Evolutionary conservation across 2,329 filamentous ascomycete species (phyloP).

Genomic region (Colletotrichum tofieldiae): DNA sequence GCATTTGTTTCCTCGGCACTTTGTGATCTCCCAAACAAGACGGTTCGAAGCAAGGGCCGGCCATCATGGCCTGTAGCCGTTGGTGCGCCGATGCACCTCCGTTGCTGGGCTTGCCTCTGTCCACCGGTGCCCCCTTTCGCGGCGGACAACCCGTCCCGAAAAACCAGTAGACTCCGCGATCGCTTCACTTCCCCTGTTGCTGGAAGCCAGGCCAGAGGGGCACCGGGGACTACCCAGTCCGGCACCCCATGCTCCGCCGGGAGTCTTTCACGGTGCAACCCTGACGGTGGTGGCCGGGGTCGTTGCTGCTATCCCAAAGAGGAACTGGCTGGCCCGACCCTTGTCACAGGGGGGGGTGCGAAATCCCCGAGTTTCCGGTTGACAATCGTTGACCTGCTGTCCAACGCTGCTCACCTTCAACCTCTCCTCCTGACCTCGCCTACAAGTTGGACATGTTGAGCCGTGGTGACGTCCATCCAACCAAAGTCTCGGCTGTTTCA

Average conservation of each 20-base stretch:
- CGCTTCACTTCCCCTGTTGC: slow-evolving; percentile 4
- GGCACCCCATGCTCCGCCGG: slow-evolving; percentile 14
- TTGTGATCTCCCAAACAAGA: slow-evolving; percentile 20
- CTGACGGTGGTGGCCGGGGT: slow-evolving; percentile 35
- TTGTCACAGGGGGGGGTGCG: slow-evolving; percentile 15
- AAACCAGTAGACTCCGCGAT: slow-evolving; percentile 11
- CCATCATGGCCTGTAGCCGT: neutral
- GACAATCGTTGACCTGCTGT: neutral
- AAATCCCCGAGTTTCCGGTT: slow-evolving; percentile 22
- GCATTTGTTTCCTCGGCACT: slow-evolving; percentile 36
- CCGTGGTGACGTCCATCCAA: neutral
- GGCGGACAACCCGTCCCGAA: slow-evolving; percentile 3
- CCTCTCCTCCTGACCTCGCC: neutral
- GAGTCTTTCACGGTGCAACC: slow-evolving; percentile 38
- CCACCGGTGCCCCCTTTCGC: slow-evolving; percentile 19
- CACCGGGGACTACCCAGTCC: slow-evolving; percentile 17
- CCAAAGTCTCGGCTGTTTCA: slow-evolving; percentile 1
- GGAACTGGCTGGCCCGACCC: slow-evolving; percentile 9
- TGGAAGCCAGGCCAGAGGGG: slow-evolving; percentile 5
- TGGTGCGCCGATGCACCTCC: slow-evolving; percentile 28
- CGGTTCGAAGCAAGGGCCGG: slow-evolving; percentile 10
- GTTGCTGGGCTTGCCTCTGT: slow-evolving; percentile 20
- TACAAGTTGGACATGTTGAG: neutral
- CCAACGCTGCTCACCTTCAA: neutral
- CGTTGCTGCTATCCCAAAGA: slow-evolving; percentile 9